These are phyloP conservation scores for Coemansia sp. DNA, from an alignment of 192 early-diverging fungal genomes.

Conservation along the genomic window DNA sequence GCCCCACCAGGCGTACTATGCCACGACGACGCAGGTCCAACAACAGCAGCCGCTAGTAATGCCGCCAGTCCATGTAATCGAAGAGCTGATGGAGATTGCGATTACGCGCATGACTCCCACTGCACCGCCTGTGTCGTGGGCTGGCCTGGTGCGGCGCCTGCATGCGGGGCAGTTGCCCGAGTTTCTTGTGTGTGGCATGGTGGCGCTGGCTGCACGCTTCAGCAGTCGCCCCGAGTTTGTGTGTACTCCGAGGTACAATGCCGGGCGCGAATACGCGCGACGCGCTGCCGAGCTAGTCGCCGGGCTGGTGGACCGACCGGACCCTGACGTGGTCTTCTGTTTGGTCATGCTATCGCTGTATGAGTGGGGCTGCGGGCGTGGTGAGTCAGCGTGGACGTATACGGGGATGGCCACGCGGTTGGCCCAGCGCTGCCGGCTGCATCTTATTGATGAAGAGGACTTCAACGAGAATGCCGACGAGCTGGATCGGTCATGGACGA, in stretches of 20 bases:
- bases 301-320: conserved; percentile 43
- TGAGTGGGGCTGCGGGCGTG: conserved; percentile 53
- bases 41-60: conserved; percentile 9
- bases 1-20: conserved; percentile 3
- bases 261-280: conserved; percentile 48
- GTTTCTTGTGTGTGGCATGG: conserved; percentile 35
- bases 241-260: conserved; percentile 45
- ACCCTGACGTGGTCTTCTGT: conserved; percentile 46
- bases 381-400: conserved; percentile 54
- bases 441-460: conserved; percentile 50
- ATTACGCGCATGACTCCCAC: conserved; percentile 33
- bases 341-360: conserved; percentile 48
- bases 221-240: conserved; percentile 47
- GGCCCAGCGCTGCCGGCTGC: conserved; percentile 48
- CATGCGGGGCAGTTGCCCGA: conserved; percentile 46
- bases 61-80: conserved; percentile 31
- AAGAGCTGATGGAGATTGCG: conserved; percentile 50
- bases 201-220: conserved; percentile 44
- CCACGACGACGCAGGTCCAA: background rate
- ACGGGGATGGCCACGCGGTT: conserved; percentile 50
- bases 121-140: conserved; percentile 37
- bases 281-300: conserved; percentile 48
- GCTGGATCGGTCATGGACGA: conserved; percentile 30
- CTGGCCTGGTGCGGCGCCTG: conserved; percentile 28
- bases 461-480: conserved; percentile 48